phyloP scores from a whole-genome alignment of 176 grass and related monocot genomes.

The Eragrostis nindensis region DNA sequence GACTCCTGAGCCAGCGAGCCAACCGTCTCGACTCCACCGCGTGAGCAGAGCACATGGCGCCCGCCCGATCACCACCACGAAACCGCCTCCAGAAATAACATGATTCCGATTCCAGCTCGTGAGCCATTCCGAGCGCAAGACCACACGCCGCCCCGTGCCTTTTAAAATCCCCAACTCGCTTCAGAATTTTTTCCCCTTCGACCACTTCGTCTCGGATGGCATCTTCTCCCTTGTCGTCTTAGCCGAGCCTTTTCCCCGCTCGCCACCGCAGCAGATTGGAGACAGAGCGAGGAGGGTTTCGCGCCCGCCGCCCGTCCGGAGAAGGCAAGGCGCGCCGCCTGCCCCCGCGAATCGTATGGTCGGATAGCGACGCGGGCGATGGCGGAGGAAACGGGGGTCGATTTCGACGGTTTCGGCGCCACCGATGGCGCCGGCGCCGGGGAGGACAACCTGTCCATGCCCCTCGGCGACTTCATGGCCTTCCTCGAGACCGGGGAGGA shows the following conservation, averaged over 20 bases:
- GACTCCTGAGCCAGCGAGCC: too few species aligned
- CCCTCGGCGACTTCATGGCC: conserved; percentile 57
- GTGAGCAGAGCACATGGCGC: conserved; percentile 43
- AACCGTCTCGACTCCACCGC: conserved; percentile 22
- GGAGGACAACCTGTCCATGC: conserved; percentile 75
- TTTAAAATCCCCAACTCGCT: conserved; percentile 26
- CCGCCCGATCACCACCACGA: conserved; percentile 13
- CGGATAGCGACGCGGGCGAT: conserved; percentile 45
- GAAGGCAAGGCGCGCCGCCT: conserved; percentile 7
- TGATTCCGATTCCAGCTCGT: neutral
- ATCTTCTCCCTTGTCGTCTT: conserved; percentile 15
- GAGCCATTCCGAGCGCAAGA: neutral
- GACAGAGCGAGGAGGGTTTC: neutral
- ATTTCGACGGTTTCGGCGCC: conserved; percentile 28
- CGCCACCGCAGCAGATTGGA: conserved; percentile 29
- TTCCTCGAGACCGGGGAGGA: conserved; percentile 49
- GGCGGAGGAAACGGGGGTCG: conserved; percentile 54
- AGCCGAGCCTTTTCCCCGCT: neutral
- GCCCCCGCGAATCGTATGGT: conserved; percentile 49
- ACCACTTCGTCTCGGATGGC: conserved; percentile 45
- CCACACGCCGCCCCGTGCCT: conserved; percentile 17
- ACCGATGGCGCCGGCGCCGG: neutral
- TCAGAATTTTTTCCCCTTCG: conserved; percentile 36
- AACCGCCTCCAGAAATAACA: conserved; percentile 27
- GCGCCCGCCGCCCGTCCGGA: neutral